Conservation (phyloP, 306 rosid genomes). For the Fragaria ananassa region DNA sequence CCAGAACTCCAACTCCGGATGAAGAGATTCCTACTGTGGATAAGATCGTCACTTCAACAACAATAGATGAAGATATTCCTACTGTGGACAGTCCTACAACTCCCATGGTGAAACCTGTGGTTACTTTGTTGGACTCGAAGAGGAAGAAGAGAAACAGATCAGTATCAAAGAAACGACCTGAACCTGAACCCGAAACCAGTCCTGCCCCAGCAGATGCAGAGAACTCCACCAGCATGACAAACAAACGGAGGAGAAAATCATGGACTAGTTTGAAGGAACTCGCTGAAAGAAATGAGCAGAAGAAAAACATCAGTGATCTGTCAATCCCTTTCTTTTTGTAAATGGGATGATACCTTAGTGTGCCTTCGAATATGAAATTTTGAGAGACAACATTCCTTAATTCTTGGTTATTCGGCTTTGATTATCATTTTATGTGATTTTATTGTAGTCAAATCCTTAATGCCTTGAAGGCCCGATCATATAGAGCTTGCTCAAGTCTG, state of each 20-base stretch:
- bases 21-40: conserved; percentile 12
- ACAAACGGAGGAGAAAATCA: too few species aligned
- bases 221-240: too few species aligned
- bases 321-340: conserved; percentile 42
- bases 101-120: conserved; percentile 19
- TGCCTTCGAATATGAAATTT: background rate
- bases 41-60: conserved; percentile 8
- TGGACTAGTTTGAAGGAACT: conserved; percentile 84
- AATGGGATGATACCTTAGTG: background rate
- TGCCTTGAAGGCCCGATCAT: too few species aligned
- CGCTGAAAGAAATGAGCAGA: conserved; percentile 37
- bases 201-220: too few species aligned
- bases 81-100: conserved; percentile 25
- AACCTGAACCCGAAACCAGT: too few species aligned
- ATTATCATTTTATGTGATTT: too few species aligned
- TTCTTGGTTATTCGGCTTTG: background rate
- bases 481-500: too few species aligned
- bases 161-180: too few species aligned
- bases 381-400: background rate
- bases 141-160: too few species aligned
- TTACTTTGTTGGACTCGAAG: conserved; percentile 20
- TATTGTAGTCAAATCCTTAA: too few species aligned
- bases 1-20: background rate
- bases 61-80: conserved; percentile 3
- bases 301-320: conserved; percentile 27